Conservation (phyloP, 768 basidiomycete species). For the Mycena crocata region DNA sequence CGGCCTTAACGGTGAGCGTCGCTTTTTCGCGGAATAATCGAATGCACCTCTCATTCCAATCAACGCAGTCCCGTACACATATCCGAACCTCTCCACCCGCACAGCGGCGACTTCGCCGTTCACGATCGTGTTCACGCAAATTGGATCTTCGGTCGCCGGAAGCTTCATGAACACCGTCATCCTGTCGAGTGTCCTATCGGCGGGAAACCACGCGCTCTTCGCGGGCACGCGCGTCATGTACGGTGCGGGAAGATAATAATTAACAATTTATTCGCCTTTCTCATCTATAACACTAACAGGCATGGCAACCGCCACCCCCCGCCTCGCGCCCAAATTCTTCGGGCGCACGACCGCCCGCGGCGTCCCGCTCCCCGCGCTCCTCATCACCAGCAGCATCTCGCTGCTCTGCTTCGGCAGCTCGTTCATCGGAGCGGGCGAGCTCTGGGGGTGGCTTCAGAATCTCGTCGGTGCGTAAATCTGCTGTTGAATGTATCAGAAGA, state of each 20-base stretch:
- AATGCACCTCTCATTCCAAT: background rate
- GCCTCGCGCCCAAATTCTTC: conserved; percentile 11
- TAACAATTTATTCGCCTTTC: no score
- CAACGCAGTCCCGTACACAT: conserved; percentile 61
- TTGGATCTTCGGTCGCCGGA: conserved; percentile 78
- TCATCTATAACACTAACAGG: no score
- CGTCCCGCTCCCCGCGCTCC: conserved; percentile 11
- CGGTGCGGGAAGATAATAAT: no score
- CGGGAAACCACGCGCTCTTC: conserved; percentile 90
- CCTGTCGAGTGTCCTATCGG: conserved; percentile 84
- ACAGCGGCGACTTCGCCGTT: conserved; percentile 86
- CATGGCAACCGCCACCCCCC: no score
- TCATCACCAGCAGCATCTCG: background rate
- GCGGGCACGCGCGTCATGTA: conserved; percentile 87
- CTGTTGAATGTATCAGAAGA: no score
- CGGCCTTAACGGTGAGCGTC: conserved; percentile 71
- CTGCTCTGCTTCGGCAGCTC: conserved; percentile 15
- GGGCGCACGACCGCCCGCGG: conserved; percentile 9
- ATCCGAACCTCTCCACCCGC: conserved; percentile 78
- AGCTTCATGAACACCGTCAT: conserved; percentile 91
- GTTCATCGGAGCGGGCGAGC: conserved; percentile 21
- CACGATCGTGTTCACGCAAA: conserved; percentile 83
- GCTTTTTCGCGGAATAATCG: conserved; percentile 15
- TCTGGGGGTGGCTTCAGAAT: conserved; percentile 22
- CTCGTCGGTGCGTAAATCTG: conserved; percentile 27